Evolutionary conservation across 257 asterid species (phyloP), one percentile per base, ranked within the genome.

Genomic region (Plantago ovata): DNA sequence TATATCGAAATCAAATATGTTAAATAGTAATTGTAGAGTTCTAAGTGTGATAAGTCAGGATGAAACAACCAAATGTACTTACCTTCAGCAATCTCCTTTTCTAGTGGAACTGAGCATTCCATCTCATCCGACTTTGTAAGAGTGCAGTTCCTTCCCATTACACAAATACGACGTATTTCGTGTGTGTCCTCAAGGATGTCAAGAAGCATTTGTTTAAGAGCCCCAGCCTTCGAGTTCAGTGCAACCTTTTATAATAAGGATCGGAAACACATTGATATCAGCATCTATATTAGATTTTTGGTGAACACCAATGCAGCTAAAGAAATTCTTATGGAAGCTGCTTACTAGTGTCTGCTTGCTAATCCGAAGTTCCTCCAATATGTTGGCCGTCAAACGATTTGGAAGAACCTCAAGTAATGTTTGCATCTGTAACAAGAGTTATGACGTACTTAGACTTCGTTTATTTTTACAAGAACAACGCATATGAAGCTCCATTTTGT

Each of bases 161-260:
- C 77, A 74, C 99, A 93, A 64, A 93, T 93, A 22, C 77, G 93
- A 21, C 96, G 84, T 72, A 93, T 84, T 77, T 86, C 97, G 69
- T 82, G 86, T 60, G 99, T 84, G 74, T 93, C 97, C 83, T 93
- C 99, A 21, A 93, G 94, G 77, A 93, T 89, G 76, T 93, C 98
- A 72, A 93, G 96, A 59, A 93, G 85, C 99, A 93, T 93, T 81
- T 93, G 94, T 74, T 93, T 89, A 62, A 93, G 84, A 65, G 84
- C 83, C 60, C 97, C 96, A 15, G 97, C 99, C 74, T 84, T 84
- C 10, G 99, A 93, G 55, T 89, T 95, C 76, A 93, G 66, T 76
- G 89, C 99, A 69, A 93, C 97, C 99, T 93, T 79, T 72, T 45
- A 58, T 50, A 50, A 63, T 47, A 69, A 68, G n/a, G 49, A 38